These are phyloP conservation scores for Leccinum truebloodii DNA, from an alignment of 768 basidiomycete genomes.

Conservation along the genomic window DNA sequence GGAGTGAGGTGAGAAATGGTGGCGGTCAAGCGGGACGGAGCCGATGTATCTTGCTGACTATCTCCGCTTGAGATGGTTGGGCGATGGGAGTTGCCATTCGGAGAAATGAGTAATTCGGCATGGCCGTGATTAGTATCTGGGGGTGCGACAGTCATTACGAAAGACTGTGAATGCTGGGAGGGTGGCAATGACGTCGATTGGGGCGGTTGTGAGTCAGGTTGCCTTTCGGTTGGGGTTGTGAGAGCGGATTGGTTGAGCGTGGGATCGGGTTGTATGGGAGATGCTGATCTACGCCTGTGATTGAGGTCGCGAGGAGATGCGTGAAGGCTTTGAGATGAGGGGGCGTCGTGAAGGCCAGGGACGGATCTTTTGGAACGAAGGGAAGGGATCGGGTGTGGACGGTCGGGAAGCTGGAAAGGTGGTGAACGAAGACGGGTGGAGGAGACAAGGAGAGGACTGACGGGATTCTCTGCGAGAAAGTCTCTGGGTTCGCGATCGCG, in stretches of 20 bases:
- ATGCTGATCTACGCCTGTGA: slow-evolving; percentile 13
- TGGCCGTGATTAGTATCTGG: slow-evolving; percentile 26
- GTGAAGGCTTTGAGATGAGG: slow-evolving; percentile 25
- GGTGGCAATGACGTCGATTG: slow-evolving; percentile 18
- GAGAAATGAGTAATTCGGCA: slow-evolving; percentile 10
- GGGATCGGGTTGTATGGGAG: slow-evolving; percentile 15
- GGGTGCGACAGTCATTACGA: slow-evolving; percentile 46
- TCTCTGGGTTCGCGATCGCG: slow-evolving; percentile 29
- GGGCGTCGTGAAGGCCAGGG: slow-evolving; percentile 25
- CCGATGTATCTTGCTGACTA: slow-evolving; percentile 15
- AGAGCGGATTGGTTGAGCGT: slow-evolving; percentile 2
- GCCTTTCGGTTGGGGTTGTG: slow-evolving; percentile 24
- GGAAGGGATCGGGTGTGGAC: slow-evolving; percentile 7
- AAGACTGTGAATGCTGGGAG: slow-evolving; percentile 35
- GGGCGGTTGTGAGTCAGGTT: slow-evolving; percentile 7
- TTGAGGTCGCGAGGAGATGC: slow-evolving; percentile 13
- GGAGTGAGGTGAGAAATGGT: slow-evolving; percentile 24
- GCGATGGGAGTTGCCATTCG: slow-evolving; percentile 1
- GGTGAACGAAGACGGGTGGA: neutral
- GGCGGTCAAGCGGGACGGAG: slow-evolving; percentile 14
- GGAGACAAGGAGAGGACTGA: slow-evolving; percentile 30
- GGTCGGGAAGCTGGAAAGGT: slow-evolving; percentile 12
- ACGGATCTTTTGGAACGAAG: slow-evolving; percentile 26
- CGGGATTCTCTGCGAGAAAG: slow-evolving; percentile 41
- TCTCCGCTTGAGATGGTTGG: slow-evolving; percentile 3